A percentile compares a stretch with the other conserved stretches of the same genome.
Conservation (phyloP, 352 stramenopile genomes). For the Thalassiosira exigua region DNA sequence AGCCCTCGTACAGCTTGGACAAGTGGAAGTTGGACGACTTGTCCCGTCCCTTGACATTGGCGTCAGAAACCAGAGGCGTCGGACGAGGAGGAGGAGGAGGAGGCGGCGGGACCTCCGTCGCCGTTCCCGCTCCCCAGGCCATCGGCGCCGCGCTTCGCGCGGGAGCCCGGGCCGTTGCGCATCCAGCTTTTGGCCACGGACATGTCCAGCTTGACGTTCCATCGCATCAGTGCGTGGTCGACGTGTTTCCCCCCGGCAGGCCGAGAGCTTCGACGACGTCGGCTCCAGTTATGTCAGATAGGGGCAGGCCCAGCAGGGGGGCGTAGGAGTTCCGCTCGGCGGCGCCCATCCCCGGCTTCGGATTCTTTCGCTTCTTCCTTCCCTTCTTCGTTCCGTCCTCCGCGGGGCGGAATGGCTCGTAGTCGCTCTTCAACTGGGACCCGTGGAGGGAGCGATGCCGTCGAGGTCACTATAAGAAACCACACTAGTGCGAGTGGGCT, state of each 20-base stretch:
- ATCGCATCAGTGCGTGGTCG: constrained; percentile 63
- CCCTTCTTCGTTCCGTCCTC: constrained; percentile 13
- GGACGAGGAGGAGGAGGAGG: background rate
- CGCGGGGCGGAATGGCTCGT: background rate
- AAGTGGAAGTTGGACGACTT: constrained; percentile 19
- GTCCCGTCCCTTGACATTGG: no score
- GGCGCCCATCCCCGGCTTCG: constrained; percentile 8
- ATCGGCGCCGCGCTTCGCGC: constrained; percentile 14
- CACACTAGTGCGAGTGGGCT: no score
- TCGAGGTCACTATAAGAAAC: no score
- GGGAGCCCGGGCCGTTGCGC: constrained; percentile 60
- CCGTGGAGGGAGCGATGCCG: constrained; percentile 46
- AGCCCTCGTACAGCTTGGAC: constrained; percentile 56
- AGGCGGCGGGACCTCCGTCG: background rate
- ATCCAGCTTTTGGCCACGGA: constrained; percentile 85
- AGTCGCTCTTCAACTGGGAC: constrained; percentile 28
- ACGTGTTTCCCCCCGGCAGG: constrained; percentile 62
- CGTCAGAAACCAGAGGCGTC: no score
- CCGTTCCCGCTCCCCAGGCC: background rate
- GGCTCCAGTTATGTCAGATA: constrained; percentile 55
- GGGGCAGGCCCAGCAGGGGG: constrained; percentile 37
- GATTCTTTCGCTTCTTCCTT: constrained; percentile 6
- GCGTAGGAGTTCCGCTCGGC: constrained; percentile 44
- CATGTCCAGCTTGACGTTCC: constrained; percentile 86
- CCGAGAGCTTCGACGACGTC: constrained; percentile 54